These are phyloP conservation scores for Hyaloscypha hepaticicola DNA, from an alignment of 495 filamentous ascomycete species.

Conservation along the genomic window DNA sequence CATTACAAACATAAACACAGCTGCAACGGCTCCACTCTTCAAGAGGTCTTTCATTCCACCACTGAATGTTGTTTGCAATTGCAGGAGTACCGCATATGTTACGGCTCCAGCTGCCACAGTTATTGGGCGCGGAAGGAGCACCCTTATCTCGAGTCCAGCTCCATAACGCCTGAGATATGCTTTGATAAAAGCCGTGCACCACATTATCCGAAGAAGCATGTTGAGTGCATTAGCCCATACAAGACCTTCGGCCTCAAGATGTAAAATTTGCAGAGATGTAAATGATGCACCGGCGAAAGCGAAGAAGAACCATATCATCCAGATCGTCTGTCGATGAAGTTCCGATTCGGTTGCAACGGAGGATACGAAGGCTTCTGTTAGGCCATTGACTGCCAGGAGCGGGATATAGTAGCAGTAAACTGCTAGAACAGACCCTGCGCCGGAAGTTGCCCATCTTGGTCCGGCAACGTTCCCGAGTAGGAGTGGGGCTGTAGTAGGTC, in stretches of 20 bases:
- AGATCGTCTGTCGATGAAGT: conserved; percentile 70
- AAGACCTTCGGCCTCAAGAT: conserved; percentile 72
- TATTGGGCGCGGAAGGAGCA: conserved; percentile 32
- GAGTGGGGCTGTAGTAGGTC: conserved; percentile 68
- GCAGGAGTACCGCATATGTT: conserved; percentile 23
- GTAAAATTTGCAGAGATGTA: conserved; percentile 61
- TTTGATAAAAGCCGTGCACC: conserved; percentile 71
- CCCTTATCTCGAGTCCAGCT: conserved; percentile 30
- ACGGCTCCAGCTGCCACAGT: conserved; percentile 22
- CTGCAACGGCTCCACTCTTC: conserved; percentile 49
- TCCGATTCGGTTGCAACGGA: conserved; percentile 71
- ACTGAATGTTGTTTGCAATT: conserved; percentile 23
- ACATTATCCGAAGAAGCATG: conserved; percentile 77
- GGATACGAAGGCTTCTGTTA: conserved; percentile 88
- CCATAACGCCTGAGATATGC: conserved; percentile 55
- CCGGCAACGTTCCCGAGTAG: conserved; percentile 74
- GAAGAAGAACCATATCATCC: conserved; percentile 77
- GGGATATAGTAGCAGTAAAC: conserved; percentile 92
- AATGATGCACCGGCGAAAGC: conserved; percentile 72
- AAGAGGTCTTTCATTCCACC: conserved; percentile 46
- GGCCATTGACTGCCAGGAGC: conserved; percentile 85
- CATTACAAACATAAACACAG: conserved; percentile 56
- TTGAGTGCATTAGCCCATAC: conserved; percentile 85
- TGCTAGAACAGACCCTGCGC: conserved; percentile 62
- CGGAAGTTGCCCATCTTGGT: conserved; percentile 64